Evolutionary conservation across 2,329 filamentous ascomycete genomes (phyloP), one percentile per base, ranked within the genome.

Genomic region (Lecanosticta acicola): DNA sequence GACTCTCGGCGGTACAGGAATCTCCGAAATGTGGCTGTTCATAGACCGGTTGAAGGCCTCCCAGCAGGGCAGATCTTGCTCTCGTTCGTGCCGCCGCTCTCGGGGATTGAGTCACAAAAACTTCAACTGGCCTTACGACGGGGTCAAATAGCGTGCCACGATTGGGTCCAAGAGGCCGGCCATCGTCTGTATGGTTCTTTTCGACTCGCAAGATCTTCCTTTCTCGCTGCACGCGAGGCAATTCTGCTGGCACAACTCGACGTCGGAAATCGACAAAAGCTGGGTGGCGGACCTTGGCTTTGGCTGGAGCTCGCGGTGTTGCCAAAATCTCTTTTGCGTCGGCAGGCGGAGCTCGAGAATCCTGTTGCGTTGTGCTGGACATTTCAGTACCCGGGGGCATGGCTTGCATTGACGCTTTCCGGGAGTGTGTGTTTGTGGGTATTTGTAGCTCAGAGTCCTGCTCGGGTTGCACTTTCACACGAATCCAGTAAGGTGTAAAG

Each of bases 1-100:
- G 38, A 4, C 18, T 8, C n/a, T 40, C 32, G n/a, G 29, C n/a
- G 9, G 39, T 20, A 29, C 46, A 49, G 4, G 46, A 38, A 13
- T 37, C 20, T 14, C 21, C 42, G n/a, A 45, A n/a, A 20, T 49
- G 46, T 3, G 35, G 21, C 10, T 19, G 20, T 8, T 10, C 8
- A 17, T 37, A 16, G 21, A 37, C 20, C 1, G 11, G 21, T 18
- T 38, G 35, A 5, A 29, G 5, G 5, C 11, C 7, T 5, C 8
- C 16, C n/a, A 11, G 10, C 13, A 38, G 16, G 14, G 17, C n/a
- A 5, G 35, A 38, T 16, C 19, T 38, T 7, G 13, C 3, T 38
- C 35, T 38, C 3, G 13, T 20, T 11, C 14, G 14, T 17, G 2
- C 19, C 2, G 4, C n/a, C 16, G 20, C 16, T 2, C n/a, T 19